phyloP scores from a whole-genome alignment of 345 rosid genomes.

The Salix suchowensis region DNA sequence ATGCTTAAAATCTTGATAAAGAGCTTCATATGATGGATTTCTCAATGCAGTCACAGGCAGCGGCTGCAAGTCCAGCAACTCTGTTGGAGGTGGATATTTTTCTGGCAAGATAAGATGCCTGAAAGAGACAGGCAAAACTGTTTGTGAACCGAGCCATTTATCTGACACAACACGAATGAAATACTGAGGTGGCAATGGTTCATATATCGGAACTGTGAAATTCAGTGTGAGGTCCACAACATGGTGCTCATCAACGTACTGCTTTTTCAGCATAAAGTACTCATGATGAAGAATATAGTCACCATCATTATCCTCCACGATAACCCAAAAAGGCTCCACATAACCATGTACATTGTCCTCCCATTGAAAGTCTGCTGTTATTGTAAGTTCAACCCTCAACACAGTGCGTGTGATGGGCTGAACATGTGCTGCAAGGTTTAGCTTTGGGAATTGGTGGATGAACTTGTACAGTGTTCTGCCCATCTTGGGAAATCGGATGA shows the following conservation, averaged over 20 bases:
- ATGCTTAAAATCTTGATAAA: conserved; percentile 78
- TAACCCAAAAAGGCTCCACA: conserved; percentile 96
- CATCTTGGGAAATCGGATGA: conserved; percentile 76
- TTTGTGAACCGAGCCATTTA: conserved; percentile 88
- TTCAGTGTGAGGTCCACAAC: conserved; percentile 78
- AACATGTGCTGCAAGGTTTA: conserved; percentile 76
- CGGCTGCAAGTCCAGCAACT: conserved; percentile 88
- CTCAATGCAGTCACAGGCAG: conserved; percentile 89
- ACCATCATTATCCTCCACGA: conserved; percentile 94
- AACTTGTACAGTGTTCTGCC: conserved; percentile 82
- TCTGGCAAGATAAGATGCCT: conserved; percentile 96
- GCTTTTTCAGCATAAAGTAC: conserved; percentile 88
- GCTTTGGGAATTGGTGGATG: conserved; percentile 88
- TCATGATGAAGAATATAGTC: conserved; percentile 90
- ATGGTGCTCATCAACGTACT: conserved; percentile 76
- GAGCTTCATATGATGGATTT: conserved; percentile 81
- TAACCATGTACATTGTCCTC: conserved; percentile 89
- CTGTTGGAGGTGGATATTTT: conserved; percentile 97
- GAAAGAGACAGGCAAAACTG: conserved; percentile 87
- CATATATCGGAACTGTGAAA: conserved; percentile 90
- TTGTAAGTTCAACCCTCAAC: conserved; percentile 77
- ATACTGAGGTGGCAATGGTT: conserved; percentile 93
- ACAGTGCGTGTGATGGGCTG: conserved; percentile 89
- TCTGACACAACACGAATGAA: conserved; percentile 89
- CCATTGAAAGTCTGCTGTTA: conserved; percentile 93